phyloP scores from a whole-genome alignment of 768 basidiomycete species.

The Hericium erinaceus region DNA sequence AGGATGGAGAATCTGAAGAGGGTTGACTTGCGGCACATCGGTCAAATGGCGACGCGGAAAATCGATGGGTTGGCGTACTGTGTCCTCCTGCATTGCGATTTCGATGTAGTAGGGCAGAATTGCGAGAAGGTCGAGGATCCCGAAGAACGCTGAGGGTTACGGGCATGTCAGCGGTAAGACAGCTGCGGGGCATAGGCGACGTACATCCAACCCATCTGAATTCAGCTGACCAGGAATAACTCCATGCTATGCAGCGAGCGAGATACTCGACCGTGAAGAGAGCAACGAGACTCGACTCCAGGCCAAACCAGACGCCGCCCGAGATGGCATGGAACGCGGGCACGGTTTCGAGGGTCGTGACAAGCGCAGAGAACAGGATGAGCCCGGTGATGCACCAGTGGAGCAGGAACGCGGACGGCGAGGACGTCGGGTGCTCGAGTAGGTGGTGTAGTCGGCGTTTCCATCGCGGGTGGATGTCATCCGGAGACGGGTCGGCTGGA shows the following conservation, averaged over 20 bases:
- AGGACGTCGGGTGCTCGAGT: constrained; percentile 75
- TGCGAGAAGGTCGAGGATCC: constrained; percentile 76
- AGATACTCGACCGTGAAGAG: constrained; percentile 84
- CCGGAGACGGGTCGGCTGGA: background rate
- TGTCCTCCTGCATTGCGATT: constrained; percentile 75
- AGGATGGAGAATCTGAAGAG: constrained; percentile 88
- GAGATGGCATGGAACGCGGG: constrained; percentile 65
- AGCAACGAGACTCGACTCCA: constrained; percentile 78
- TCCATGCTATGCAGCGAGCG: constrained; percentile 68
- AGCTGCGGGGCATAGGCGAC: constrained; percentile 12
- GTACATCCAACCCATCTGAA: constrained; percentile 63
- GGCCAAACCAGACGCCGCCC: constrained; percentile 72
- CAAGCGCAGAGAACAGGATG: constrained; percentile 65
- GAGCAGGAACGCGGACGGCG: constrained; percentile 63
- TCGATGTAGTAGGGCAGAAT: constrained; percentile 89
- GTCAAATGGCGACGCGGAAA: background rate
- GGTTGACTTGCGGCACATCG: constrained; percentile 43
- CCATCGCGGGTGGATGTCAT: constrained; percentile 36
- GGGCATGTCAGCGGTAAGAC: background rate
- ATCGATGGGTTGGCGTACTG: constrained; percentile 31
- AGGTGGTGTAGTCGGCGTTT: constrained; percentile 59
- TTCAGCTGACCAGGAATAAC: constrained; percentile 49
- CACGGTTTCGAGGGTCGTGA: constrained; percentile 75
- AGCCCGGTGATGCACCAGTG: constrained; percentile 63
- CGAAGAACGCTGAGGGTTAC: constrained; percentile 57